These are phyloP conservation scores for Bipolaris victoriae DNA, from an alignment of 2,329 filamentous ascomycete species.

Conservation along the genomic window DNA sequence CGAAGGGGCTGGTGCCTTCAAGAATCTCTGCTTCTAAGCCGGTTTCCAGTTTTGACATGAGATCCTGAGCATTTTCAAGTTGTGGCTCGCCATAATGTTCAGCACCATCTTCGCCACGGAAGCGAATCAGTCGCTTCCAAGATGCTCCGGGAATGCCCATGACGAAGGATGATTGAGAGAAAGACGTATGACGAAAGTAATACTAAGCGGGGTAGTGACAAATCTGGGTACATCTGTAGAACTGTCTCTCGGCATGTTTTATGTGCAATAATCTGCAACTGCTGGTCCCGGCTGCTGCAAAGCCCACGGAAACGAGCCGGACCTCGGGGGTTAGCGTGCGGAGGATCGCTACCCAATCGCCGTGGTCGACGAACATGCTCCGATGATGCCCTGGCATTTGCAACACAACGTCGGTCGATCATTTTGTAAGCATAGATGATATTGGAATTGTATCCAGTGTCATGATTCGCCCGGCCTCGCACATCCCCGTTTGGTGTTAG, in stretches of 20 bases:
- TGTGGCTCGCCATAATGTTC: conserved; percentile 1
- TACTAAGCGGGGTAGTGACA: neutral
- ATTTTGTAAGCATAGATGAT: neutral
- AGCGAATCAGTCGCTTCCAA: conserved; percentile 2
- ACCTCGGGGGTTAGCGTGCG: neutral
- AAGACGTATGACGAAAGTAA: neutral
- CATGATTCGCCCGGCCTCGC: neutral
- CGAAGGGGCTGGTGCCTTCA: neutral
- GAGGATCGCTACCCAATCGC: neutral
- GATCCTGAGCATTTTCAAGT: neutral
- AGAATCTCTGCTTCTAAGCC: conserved; percentile 1
- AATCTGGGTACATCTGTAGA: neutral
- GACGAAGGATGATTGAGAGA: neutral
- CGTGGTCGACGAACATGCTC: neutral
- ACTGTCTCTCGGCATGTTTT: neutral
- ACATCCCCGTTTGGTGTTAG: neutral
- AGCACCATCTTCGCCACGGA: neutral
- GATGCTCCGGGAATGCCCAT: neutral
- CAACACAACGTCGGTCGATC: neutral
- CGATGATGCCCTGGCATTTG: neutral
- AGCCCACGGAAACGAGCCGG: conserved; percentile 2
- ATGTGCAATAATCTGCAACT: neutral
- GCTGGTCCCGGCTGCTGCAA: neutral
- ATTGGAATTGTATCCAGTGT: neutral
- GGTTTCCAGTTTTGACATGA: neutral